A percentile compares a stretch with the other conserved stretches of the same genome.
Conservation (phyloP, 371 early-diverging fungal genomes). For the Rhizopus sp. region DNA sequence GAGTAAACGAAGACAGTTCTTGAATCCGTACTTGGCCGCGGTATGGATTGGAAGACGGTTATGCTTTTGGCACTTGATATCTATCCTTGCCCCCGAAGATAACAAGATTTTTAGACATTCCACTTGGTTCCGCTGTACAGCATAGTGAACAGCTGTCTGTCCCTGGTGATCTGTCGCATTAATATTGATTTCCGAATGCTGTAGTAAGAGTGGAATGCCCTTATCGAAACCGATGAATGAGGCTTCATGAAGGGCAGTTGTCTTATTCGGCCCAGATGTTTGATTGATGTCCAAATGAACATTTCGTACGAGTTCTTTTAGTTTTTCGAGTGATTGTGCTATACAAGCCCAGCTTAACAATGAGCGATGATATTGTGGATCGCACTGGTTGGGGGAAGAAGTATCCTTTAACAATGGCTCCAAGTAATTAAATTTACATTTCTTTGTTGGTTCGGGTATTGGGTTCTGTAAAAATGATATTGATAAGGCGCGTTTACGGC, state of each 20-base stretch:
- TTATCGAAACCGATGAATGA: slow-evolving; percentile 30
- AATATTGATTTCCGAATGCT: slow-evolving; percentile 32
- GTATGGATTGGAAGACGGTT: slow-evolving; percentile 36
- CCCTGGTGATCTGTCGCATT: slow-evolving; percentile 26
- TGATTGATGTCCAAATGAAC: slow-evolving; percentile 34
- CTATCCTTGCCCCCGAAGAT: slow-evolving; percentile 29
- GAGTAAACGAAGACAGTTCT: slow-evolving; percentile 25
- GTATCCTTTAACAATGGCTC: slow-evolving; percentile 23
- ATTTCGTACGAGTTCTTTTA: slow-evolving; percentile 23
- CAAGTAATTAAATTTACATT: slow-evolving; percentile 19
- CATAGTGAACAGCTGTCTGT: slow-evolving; percentile 38
- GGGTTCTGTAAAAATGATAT: slow-evolving; percentile 20
- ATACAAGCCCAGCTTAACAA: slow-evolving; percentile 41
- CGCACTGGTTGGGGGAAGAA: slow-evolving; percentile 28
- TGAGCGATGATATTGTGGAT: slow-evolving; percentile 26
- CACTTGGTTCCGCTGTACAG: slow-evolving; percentile 32
- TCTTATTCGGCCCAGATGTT: slow-evolving; percentile 29
- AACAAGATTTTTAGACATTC: slow-evolving; percentile 26
- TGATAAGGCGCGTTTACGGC: slow-evolving; percentile 34
- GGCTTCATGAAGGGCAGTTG: slow-evolving; percentile 46
- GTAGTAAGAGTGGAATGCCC: slow-evolving; percentile 30
- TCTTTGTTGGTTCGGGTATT: slow-evolving; percentile 9
- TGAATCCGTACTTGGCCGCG: slow-evolving; percentile 27
- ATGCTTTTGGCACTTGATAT: slow-evolving; percentile 18
- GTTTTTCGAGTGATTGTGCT: slow-evolving; percentile 29